A percentile compares a stretch with the other conserved stretches of the same genome.
Conservation (phyloP, 495 filamentous ascomycete species). For the Articulospora tetracladia region DNA sequence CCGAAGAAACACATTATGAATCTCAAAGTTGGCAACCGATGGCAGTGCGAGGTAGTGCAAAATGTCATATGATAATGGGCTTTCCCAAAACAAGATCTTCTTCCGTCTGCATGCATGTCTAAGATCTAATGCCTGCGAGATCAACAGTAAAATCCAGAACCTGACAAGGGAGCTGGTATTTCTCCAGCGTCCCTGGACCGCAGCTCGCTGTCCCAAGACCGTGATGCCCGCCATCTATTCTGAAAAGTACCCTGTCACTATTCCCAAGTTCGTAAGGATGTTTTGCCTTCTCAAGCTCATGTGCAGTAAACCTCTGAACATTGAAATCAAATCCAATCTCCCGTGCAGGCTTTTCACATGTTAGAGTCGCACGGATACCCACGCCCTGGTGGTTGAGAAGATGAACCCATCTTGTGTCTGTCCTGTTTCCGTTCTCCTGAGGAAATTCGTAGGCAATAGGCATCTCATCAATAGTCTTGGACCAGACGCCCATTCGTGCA, state of each 20-base stretch:
- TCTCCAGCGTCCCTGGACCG: constrained; percentile 44
- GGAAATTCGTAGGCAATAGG: constrained; percentile 61
- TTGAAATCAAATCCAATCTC: constrained; percentile 46
- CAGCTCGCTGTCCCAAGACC: constrained; percentile 50
- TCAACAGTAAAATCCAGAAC: constrained; percentile 24
- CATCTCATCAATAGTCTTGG: constrained; percentile 35
- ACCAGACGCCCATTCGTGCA: constrained; percentile 50
- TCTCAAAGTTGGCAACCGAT: too few relatives aligned
- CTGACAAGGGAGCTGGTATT: constrained; percentile 37
- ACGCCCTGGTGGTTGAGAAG: constrained; percentile 22
- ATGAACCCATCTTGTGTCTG: constrained; percentile 57
- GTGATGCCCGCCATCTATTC: constrained; percentile 56
- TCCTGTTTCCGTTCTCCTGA: constrained; percentile 61
- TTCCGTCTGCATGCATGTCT: neutral
- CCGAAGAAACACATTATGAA: too few relatives aligned
- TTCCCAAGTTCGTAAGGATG: constrained; percentile 52
- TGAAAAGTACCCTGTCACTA: constrained; percentile 47
- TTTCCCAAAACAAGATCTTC: too few relatives aligned
- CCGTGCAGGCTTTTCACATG: constrained; percentile 28
- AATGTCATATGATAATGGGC: too few relatives aligned
- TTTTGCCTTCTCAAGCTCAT: constrained; percentile 50
- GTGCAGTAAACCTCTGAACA: constrained; percentile 45
- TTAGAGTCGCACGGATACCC: constrained; percentile 20
- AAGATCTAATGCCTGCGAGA: constrained; percentile 1
- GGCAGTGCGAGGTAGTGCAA: too few relatives aligned